These are phyloP conservation scores for Taiozyma sp. DNA, from an alignment of 1,139 yeast species.

Conservation along the genomic window DNA sequence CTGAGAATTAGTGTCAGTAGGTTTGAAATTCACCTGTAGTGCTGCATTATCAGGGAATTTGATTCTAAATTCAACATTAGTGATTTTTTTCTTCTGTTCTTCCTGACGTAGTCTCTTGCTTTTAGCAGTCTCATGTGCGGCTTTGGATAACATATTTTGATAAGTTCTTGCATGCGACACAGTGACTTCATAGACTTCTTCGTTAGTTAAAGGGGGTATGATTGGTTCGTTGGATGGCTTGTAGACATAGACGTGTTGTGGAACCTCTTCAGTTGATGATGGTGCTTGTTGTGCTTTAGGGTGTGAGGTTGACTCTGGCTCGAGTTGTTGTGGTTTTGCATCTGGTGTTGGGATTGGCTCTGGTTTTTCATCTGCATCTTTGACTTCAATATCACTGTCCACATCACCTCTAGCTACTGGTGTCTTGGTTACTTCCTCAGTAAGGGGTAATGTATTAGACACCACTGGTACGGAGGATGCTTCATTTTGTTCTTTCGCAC, in stretches of 20 bases:
- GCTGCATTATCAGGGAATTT: slow-evolving; percentile 49
- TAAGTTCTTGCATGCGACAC: slow-evolving; percentile 49
- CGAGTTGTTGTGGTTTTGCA: neutral
- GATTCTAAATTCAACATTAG: slow-evolving; percentile 36
- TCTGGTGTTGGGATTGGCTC: neutral
- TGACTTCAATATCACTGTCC: neutral
- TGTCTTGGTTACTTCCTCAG: neutral
- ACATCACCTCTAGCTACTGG: neutral
- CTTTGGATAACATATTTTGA: slow-evolving; percentile 39
- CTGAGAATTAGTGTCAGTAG: slow-evolving; percentile 29
- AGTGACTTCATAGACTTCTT: slow-evolving; percentile 39
- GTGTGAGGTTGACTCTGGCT: neutral
- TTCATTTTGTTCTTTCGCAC: neutral
- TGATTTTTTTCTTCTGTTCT: slow-evolving; percentile 13
- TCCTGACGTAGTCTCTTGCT: slow-evolving; percentile 17
- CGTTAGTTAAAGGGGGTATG: slow-evolving; percentile 12
- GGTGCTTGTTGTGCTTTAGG: slow-evolving; percentile 1
- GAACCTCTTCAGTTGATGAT: slow-evolving; percentile 7
- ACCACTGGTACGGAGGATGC: neutral
- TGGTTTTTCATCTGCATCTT: neutral
- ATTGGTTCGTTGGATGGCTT: slow-evolving; percentile 13
- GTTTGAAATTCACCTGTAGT: slow-evolving; percentile 41
- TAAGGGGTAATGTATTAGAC: too few species aligned
- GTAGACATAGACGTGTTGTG: slow-evolving; percentile 20
- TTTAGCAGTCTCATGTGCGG: slow-evolving; percentile 31